Evolutionary conservation across 345 rosid genomes (phyloP).

Genomic region (Eucalyptus regnans): DNA sequence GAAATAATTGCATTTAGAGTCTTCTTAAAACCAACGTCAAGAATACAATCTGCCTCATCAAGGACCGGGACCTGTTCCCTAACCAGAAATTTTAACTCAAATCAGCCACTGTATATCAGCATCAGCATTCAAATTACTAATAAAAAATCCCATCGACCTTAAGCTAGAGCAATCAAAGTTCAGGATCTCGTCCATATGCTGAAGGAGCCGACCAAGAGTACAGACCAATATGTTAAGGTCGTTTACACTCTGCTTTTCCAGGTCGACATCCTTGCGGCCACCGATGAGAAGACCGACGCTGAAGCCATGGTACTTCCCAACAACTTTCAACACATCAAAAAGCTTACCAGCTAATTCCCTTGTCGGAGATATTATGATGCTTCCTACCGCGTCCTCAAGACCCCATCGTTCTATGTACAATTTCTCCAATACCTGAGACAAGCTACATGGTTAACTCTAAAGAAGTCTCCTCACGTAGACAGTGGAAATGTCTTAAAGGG

Average conservation of each 20-base stretch:
- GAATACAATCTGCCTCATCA: slow-evolving; percentile 98
- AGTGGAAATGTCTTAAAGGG: not conserved
- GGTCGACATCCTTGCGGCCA: slow-evolving; percentile 76
- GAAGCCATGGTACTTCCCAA: slow-evolving; percentile 69
- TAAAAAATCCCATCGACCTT: slow-evolving; percentile 33
- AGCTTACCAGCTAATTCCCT: slow-evolving; percentile 85
- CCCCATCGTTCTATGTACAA: slow-evolving; percentile 79
- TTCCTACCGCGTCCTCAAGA: slow-evolving; percentile 83
- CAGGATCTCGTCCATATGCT: slow-evolving; percentile 97
- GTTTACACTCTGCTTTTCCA: slow-evolving; percentile 71
- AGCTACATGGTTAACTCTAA: not conserved
- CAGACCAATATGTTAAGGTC: slow-evolving; percentile 79
- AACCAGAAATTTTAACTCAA: slow-evolving; percentile 16
- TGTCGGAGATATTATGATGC: slow-evolving; percentile 87
- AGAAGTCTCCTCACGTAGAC: not conserved
- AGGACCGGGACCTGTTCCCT: slow-evolving; percentile 76
- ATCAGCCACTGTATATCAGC: slow-evolving; percentile 12
- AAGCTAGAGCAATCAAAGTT: slow-evolving; percentile 89
- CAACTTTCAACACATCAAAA: slow-evolving; percentile 60
- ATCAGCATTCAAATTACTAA: not conserved
- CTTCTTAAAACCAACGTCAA: slow-evolving; percentile 84
- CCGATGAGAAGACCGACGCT: slow-evolving; percentile 89
- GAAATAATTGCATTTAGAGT: slow-evolving; percentile 76
- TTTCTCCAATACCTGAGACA: slow-evolving; percentile 59
- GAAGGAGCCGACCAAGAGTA: slow-evolving; percentile 94